A percentile compares a stretch with the other conserved stretches of the same genome.
phyloP scores from a whole-genome alignment of 768 basidiomycete genomes.

The Udeniomyces megalosporus region DNA sequence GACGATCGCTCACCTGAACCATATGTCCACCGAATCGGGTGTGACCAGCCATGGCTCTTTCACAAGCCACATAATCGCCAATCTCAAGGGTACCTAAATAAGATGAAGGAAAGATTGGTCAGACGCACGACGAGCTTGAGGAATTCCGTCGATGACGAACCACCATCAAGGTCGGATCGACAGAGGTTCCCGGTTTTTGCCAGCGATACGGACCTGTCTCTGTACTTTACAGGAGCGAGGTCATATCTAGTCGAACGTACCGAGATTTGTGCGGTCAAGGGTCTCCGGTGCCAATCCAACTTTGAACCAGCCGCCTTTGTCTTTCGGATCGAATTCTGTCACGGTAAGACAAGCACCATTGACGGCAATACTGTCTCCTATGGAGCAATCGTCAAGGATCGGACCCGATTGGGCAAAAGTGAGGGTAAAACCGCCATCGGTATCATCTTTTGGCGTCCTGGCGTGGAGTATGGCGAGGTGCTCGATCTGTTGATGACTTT shows the following conservation, averaged over 20 bases:
- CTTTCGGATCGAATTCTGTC: slow-evolving; percentile 48
- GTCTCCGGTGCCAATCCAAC: slow-evolving; percentile 97
- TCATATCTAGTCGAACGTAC: no score
- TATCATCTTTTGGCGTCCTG: slow-evolving; percentile 39
- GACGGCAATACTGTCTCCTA: slow-evolving; percentile 88
- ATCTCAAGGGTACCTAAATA: slow-evolving; percentile 53
- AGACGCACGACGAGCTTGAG: not conserved
- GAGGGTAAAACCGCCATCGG: slow-evolving; percentile 59
- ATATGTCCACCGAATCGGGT: slow-evolving; percentile 91
- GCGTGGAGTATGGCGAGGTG: slow-evolving; percentile 60
- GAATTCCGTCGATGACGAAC: no score
- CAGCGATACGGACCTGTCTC: no score
- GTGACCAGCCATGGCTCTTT: slow-evolving; percentile 86
- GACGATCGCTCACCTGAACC: slow-evolving; percentile 51
- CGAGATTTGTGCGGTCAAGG: slow-evolving; percentile 72
- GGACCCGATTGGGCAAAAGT: slow-evolving; percentile 52
- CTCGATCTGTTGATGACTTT: slow-evolving; percentile 51
- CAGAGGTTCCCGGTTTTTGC: no score
- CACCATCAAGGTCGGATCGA: no score
- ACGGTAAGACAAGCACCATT: slow-evolving; percentile 74
- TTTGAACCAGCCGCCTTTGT: slow-evolving; percentile 64
- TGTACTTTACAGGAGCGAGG: no score
- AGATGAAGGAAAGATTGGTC: not conserved
- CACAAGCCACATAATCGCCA: slow-evolving; percentile 73
- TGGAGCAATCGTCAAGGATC: slow-evolving; percentile 71